These are phyloP conservation scores for Aegilops longissima DNA, from an alignment of 176 grass and related monocot species.

Conservation along the genomic window DNA sequence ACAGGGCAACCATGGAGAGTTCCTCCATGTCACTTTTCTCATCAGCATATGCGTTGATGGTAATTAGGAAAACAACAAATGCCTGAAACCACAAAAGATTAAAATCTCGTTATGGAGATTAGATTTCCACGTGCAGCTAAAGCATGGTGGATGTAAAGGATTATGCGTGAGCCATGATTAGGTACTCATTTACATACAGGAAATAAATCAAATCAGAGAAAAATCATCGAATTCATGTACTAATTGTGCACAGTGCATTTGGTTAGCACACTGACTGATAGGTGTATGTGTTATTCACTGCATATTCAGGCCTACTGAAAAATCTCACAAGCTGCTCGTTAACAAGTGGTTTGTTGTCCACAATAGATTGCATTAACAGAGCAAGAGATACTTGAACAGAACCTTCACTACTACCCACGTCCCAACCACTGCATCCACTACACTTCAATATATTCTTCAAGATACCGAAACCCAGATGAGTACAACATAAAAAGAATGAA, in stretches of 20 bases:
- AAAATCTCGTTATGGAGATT: background rate
- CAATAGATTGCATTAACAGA: constrained; percentile 2
- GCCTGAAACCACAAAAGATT: constrained; percentile 54
- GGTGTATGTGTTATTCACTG: background rate
- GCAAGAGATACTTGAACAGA: background rate
- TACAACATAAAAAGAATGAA: constrained; percentile 5
- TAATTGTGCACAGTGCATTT: background rate
- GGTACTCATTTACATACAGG: background rate
- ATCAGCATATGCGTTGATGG: constrained; percentile 58
- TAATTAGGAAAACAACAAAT: constrained; percentile 64
- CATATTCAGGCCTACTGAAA: background rate
- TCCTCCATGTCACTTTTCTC: constrained; percentile 87
- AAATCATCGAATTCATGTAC: background rate
- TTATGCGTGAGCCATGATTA: background rate
- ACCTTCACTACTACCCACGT: background rate
- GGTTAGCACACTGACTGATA: background rate
- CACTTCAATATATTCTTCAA: constrained; percentile 18
- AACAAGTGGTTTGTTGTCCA: background rate
- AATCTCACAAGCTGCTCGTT: background rate
- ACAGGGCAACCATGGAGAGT: constrained; percentile 86
- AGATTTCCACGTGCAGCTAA: background rate
- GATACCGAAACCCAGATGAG: background rate
- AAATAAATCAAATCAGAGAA: constrained; percentile 11
- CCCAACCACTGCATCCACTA: background rate
- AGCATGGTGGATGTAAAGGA: background rate